A percentile compares a stretch with the other conserved stretches of the same genome.
Conservation (phyloP, 495 filamentous ascomycete species). For the Penicillium samsonianum region DNA sequence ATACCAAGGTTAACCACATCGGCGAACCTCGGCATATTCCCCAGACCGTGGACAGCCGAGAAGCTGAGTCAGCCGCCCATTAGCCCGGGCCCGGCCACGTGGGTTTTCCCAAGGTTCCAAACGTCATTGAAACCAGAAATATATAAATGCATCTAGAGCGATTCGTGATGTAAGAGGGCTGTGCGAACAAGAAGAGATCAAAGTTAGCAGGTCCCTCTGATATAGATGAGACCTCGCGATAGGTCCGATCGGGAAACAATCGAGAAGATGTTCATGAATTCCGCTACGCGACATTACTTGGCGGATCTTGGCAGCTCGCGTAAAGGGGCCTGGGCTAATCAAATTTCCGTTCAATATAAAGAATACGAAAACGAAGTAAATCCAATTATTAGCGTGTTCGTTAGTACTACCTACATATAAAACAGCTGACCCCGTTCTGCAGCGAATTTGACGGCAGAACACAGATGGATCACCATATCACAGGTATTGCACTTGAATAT, state of each 20-base stretch:
- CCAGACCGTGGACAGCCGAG: neutral
- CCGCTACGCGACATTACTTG: neutral
- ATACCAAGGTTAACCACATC: neutral
- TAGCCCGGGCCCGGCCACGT: neutral
- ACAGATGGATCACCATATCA: neutral
- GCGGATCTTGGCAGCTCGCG: conserved; percentile 8
- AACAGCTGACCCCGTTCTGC: neutral
- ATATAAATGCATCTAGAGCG: neutral
- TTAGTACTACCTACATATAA: neutral
- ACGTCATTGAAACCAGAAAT: neutral
- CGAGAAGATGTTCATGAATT: neutral
- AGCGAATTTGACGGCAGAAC: neutral
- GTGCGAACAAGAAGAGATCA: neutral
- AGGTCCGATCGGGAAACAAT: neutral
- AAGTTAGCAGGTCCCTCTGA: neutral
- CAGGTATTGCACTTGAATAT: neutral
- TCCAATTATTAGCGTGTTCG: neutral
- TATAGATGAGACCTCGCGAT: neutral
- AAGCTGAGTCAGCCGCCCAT: neutral
- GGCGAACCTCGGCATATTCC: conserved; percentile 12
- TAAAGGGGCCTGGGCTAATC: neutral
- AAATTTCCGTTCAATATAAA: neutral
- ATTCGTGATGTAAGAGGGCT: neutral
- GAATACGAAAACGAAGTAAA: conserved; percentile 1
- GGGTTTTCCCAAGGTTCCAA: neutral